Evolutionary conservation across 2,329 filamentous ascomycete species (phyloP).

Genomic region (Phyllosticta ampelicida): DNA sequence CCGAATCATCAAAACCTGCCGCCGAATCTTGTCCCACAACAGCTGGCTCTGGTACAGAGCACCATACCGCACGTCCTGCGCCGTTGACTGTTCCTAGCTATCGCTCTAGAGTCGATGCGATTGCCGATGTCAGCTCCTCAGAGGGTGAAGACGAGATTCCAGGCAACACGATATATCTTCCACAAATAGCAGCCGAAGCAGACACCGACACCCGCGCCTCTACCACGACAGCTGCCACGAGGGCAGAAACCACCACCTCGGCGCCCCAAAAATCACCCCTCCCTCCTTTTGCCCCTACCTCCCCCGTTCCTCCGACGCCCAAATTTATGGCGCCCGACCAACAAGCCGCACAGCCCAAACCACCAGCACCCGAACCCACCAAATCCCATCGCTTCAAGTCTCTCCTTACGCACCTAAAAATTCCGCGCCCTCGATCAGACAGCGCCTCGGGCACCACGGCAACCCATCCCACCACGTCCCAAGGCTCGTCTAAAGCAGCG

Average conservation of each 20-base stretch:
- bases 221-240: background rate
- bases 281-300: conserved; percentile 19
- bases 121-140: conserved; percentile 4
- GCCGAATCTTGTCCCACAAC: conserved; percentile 1
- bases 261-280: conserved; percentile 13
- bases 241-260: conserved; percentile 9
- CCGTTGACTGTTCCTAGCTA: conserved; percentile 6
- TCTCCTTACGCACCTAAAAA: background rate
- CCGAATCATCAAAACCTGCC: background rate
- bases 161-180: conserved; percentile 14
- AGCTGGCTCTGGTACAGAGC: conserved; percentile 9
- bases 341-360: background rate
- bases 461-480: background rate
- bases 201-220: background rate
- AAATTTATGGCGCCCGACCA: background rate
- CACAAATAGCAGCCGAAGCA: conserved; percentile 12
- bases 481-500: background rate
- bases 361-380: background rate
- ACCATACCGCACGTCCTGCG: background rate
- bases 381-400: background rate
- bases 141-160: conserved; percentile 12
- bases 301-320: conserved; percentile 11
- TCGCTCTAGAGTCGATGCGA: conserved; percentile 6
- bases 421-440: background rate
- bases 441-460: background rate